Evolutionary conservation across 148 eudicot species (phyloP).

Genomic region (Persicaria maculosa): DNA sequence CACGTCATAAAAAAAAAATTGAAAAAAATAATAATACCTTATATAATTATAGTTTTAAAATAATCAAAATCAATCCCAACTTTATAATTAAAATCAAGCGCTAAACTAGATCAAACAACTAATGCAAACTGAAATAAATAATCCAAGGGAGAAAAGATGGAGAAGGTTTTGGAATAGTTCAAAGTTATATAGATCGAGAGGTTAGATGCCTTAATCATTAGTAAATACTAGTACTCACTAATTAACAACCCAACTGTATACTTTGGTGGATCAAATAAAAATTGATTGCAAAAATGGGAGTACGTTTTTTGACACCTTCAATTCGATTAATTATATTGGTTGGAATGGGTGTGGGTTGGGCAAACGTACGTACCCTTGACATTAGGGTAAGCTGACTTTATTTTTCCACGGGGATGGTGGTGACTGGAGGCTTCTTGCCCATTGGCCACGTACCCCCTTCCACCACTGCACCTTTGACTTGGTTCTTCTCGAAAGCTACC

Average conservation of each 20-base stretch:
- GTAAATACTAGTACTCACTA: neutral
- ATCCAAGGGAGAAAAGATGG: neutral
- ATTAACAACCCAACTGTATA: neutral
- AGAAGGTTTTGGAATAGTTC: slow-evolving; percentile 1
- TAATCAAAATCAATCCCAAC: too few relatives aligned
- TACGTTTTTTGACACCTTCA: neutral
- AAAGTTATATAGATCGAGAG: neutral
- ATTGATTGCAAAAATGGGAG: neutral
- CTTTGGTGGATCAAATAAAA: neutral
- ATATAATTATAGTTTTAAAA: too few relatives aligned
- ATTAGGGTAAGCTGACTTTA: slow-evolving; percentile 1
- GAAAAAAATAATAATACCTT: too few relatives aligned
- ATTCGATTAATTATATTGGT: neutral
- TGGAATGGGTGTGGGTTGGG: neutral
- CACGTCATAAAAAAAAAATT: too few relatives aligned
- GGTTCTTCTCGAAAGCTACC: neutral
- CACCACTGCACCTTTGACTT: neutral
- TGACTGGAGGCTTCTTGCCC: neutral
- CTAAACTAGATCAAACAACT: neutral
- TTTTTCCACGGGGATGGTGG: neutral
- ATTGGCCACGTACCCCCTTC: neutral
- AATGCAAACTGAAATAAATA: neutral
- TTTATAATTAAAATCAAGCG: too few relatives aligned
- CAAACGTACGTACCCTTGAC: neutral
- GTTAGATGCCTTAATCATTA: neutral